Evolutionary conservation across 306 rosid species (phyloP).

Genomic region (Vigna reflexopilosa): DNA sequence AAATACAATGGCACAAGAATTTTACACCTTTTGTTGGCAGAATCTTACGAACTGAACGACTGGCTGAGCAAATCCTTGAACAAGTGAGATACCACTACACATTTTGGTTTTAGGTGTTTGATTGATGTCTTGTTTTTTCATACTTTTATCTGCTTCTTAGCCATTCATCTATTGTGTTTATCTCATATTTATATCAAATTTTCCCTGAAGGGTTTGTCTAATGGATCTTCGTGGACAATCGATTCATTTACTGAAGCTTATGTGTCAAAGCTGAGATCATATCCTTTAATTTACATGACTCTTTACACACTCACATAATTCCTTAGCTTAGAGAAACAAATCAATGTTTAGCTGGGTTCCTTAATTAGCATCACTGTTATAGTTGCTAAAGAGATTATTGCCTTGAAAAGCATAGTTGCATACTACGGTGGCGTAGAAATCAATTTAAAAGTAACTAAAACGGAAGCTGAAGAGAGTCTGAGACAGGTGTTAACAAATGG

Average conservation of each 20-base stretch:
- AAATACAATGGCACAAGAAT: slow-evolving; percentile 73
- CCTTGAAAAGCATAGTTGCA: slow-evolving; percentile 90
- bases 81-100: slow-evolving; percentile 54
- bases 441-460: slow-evolving; percentile 59
- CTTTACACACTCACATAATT: not conserved
- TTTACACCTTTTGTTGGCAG: slow-evolving; percentile 68
- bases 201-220: slow-evolving; percentile 58
- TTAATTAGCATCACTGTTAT: slow-evolving; percentile 56
- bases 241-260: slow-evolving; percentile 69
- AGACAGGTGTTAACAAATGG: slow-evolving; percentile 56
- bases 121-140: not conserved
- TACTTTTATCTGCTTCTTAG: slow-evolving; percentile 19
- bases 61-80: slow-evolving; percentile 82
- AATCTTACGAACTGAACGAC: slow-evolving; percentile 74
- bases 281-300: slow-evolving; percentile 59
- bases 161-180: not conserved
- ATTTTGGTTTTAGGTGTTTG: not conserved
- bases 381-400: slow-evolving; percentile 59
- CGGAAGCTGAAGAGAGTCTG: slow-evolving; percentile 78
- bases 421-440: slow-evolving; percentile 87
- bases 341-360: slow-evolving; percentile 49
- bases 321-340: not conserved
- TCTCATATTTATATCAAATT: not conserved
- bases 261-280: slow-evolving; percentile 75
- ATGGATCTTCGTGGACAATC: slow-evolving; percentile 76